phyloP scores from a whole-genome alignment of 179 eudicot genomes.

The Spergularia azorica region DNA sequence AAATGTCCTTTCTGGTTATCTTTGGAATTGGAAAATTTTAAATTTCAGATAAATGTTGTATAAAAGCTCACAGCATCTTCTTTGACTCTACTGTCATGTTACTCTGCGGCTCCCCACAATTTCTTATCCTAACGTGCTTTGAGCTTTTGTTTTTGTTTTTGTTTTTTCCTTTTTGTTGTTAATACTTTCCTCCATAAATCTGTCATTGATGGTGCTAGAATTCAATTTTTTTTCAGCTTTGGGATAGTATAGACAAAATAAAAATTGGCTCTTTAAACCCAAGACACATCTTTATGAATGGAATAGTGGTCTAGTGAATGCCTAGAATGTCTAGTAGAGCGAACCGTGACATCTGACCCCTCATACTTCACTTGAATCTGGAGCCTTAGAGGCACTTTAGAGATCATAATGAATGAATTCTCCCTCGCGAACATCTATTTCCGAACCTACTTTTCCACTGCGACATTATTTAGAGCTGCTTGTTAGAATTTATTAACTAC shows the following conservation, averaged over 20 bases:
- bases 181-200: background rate
- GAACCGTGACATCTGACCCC: background rate
- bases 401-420: background rate
- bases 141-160: no score
- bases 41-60: background rate
- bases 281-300: background rate
- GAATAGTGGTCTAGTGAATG: no score
- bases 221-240: background rate
- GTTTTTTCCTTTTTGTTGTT: background rate
- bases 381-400: background rate
- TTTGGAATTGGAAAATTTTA: background rate
- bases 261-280: background rate
- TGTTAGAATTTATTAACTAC: conserved; percentile 5
- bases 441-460: background rate
- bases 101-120: no score
- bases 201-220: background rate
- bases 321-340: background rate
- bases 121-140: no score
- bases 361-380: no score
- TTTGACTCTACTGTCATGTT: background rate
- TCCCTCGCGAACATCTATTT: background rate
- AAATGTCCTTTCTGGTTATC: background rate
- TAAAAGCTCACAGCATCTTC: background rate
- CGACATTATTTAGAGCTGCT: conserved; percentile 1
- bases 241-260: background rate